A percentile compares a stretch with the other conserved stretches of the same genome.
Evolutionary conservation across 805 yeast genomes (phyloP).

Genomic region (Starmerella stigmatis): DNA sequence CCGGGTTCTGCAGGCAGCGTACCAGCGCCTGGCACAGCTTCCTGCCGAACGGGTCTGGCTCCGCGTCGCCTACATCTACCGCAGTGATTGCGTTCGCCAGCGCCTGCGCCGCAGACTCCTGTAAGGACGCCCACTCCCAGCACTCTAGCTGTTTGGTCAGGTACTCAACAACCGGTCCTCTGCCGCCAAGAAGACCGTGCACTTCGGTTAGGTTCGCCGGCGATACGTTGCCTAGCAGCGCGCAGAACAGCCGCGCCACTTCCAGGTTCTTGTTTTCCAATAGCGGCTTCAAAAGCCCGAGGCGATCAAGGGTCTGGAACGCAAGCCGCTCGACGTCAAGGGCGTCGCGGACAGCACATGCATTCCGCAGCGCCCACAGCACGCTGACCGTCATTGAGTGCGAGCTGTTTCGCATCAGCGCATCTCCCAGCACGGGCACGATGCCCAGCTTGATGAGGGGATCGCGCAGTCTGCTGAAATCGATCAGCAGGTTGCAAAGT

Average conservation of each 20-base stretch:
- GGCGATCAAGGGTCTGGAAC: background rate
- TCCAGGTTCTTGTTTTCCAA: constrained; percentile 2
- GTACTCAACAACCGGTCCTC: background rate
- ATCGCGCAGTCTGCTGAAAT: constrained; percentile 3
- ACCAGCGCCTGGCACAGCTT: background rate
- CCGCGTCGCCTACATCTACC: background rate
- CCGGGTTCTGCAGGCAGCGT: constrained; percentile 3
- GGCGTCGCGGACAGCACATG: background rate
- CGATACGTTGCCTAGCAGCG: constrained; percentile 1
- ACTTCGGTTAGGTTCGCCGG: background rate
- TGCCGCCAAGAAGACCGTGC: background rate
- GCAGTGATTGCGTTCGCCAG: background rate
- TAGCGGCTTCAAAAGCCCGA: constrained; percentile 1
- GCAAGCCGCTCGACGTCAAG: background rate
- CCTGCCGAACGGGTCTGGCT: background rate
- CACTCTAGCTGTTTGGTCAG: background rate
- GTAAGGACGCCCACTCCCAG: constrained; percentile 2
- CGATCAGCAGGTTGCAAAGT: constrained; percentile 4
- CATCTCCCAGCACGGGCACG: background rate
- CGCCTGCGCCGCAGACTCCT: constrained; percentile 5
- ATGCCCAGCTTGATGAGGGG: background rate
- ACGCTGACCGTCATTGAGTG: background rate
- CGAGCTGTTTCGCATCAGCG: background rate
- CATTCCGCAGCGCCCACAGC: constrained; percentile 6
- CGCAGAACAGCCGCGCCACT: constrained; percentile 1